Percentiles rank a stretch among this genome's conserved stretches.
These are phyloP conservation scores for Rhizophora apiculata DNA, from an alignment of 345 rosid species.

Conservation along the genomic window DNA sequence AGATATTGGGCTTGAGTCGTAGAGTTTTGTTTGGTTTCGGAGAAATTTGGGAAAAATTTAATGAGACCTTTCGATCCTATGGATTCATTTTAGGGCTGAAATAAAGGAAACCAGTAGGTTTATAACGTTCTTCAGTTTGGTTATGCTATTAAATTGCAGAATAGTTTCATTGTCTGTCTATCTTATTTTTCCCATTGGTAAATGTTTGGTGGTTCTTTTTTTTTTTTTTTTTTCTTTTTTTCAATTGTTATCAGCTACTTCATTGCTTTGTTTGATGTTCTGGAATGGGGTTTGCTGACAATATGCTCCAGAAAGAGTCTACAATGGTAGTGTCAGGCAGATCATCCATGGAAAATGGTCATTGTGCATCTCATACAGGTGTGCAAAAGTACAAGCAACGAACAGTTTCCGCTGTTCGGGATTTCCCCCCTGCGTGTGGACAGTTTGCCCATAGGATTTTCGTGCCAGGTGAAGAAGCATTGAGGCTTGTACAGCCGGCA, in stretches of 20 bases:
- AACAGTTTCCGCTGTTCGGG: slow-evolving; percentile 42
- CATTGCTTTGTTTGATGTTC: slow-evolving; percentile 17
- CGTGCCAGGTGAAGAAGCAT: slow-evolving; percentile 11
- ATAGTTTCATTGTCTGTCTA: too few relatives aligned
- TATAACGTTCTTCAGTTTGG: too few relatives aligned
- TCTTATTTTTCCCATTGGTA: not conserved
- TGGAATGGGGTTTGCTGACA: slow-evolving; percentile 42
- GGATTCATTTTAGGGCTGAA: too few relatives aligned
- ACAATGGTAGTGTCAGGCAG: slow-evolving; percentile 21
- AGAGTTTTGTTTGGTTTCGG: too few relatives aligned
- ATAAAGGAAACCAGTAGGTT: too few relatives aligned
- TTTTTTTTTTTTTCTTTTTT: not conserved
- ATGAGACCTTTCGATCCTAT: too few relatives aligned
- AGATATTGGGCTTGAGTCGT: too few relatives aligned
- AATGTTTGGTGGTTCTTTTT: slow-evolving; percentile 3
- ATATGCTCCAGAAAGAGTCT: slow-evolving; percentile 31
- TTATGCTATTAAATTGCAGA: too few relatives aligned
- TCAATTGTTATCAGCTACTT: not conserved
- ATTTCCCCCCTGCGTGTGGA: slow-evolving; percentile 55
- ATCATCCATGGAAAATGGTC: slow-evolving; percentile 25
- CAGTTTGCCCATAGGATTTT: slow-evolving; percentile 14
- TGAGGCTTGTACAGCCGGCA: slow-evolving; percentile 1
- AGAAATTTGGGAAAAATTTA: too few relatives aligned
- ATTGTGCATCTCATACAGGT: slow-evolving; percentile 12
- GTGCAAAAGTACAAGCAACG: slow-evolving; percentile 41